Evolutionary conservation across 169 alveolate species (phyloP).

Genomic region (Plasmodium sp.): DNA sequence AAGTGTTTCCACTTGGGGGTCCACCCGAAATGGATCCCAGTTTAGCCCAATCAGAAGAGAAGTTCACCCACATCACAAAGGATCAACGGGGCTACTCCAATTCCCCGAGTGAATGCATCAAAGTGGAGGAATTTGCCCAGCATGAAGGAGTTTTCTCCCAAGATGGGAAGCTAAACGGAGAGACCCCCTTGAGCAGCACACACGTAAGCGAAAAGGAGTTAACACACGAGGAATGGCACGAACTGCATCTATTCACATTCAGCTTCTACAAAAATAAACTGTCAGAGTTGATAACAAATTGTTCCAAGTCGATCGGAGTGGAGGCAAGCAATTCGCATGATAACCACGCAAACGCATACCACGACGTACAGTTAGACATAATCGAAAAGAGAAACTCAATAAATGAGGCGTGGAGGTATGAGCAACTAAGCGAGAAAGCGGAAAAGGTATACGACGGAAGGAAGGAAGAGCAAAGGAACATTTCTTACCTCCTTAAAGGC

Average conservation of each 20-base stretch:
- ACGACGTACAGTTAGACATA: not conserved
- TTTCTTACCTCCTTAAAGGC: slow-evolving; percentile 17
- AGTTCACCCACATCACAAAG: not conserved
- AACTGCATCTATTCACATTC: slow-evolving; percentile 38
- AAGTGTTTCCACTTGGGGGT: not conserved
- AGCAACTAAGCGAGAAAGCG: not conserved
- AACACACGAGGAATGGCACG: not conserved
- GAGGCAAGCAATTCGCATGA: not conserved
- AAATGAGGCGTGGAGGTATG: not conserved
- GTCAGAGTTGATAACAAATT: slow-evolving; percentile 25
- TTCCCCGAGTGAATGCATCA: not conserved
- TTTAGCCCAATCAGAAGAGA: not conserved
- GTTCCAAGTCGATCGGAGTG: not conserved
- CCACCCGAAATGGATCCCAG: not conserved
- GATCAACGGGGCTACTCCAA: not conserved
- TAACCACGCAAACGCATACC: not conserved
- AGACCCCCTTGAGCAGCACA: not conserved
- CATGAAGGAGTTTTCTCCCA: not conserved
- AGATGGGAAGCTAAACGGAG: not conserved
- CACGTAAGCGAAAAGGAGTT: not conserved
- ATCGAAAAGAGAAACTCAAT: not conserved
- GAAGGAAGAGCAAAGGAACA: slow-evolving; percentile 3
- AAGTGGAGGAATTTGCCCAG: not conserved
- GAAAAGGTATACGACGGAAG: not conserved
- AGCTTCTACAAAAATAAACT: slow-evolving; percentile 27